Evolutionary conservation across 73 alveolate genomes (phyloP).

Genomic region (Diophrys sp.): DNA sequence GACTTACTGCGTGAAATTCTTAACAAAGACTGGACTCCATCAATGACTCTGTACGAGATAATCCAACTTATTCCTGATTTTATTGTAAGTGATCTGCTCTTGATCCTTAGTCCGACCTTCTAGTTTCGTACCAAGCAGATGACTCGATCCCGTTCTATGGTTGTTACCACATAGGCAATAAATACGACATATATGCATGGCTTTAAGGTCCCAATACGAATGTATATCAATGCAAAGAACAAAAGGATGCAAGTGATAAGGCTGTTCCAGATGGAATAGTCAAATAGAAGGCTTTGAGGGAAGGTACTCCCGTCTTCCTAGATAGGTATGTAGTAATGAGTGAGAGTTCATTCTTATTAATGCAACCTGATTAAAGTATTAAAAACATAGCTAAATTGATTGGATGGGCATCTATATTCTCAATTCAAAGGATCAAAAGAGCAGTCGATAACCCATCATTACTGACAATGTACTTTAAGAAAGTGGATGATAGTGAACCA

Average conservation of each 20-base stretch:
- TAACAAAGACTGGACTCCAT: slow-evolving; percentile 44
- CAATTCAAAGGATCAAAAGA: slow-evolving; percentile 29
- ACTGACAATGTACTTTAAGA: background rate
- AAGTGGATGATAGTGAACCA: background rate
- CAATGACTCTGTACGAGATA: slow-evolving; percentile 33
- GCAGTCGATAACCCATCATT: slow-evolving; percentile 24
- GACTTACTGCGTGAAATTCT: slow-evolving; percentile 38
- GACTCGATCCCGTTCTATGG: slow-evolving; percentile 23
- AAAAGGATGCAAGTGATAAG: background rate
- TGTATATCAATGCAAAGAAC: slow-evolving; percentile 25
- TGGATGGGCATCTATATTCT: slow-evolving; percentile 32
- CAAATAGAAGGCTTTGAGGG: background rate
- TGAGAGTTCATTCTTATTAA: slow-evolving; percentile 17
- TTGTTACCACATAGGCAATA: slow-evolving; percentile 27
- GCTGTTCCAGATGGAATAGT: background rate
- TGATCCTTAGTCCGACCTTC: background rate
- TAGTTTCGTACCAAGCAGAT: background rate
- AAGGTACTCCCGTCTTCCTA: background rate
- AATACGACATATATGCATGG: slow-evolving; percentile 43
- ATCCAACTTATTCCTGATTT: slow-evolving; percentile 41
- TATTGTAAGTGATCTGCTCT: slow-evolving; percentile 4
- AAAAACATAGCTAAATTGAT: slow-evolving; percentile 25
- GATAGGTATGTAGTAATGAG: slow-evolving; percentile 28
- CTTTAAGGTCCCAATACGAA: slow-evolving; percentile 6
- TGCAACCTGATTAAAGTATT: slow-evolving; percentile 41